phyloP scores from a whole-genome alignment of 495 filamentous ascomycete genomes.

The Neurospora sp. region DNA sequence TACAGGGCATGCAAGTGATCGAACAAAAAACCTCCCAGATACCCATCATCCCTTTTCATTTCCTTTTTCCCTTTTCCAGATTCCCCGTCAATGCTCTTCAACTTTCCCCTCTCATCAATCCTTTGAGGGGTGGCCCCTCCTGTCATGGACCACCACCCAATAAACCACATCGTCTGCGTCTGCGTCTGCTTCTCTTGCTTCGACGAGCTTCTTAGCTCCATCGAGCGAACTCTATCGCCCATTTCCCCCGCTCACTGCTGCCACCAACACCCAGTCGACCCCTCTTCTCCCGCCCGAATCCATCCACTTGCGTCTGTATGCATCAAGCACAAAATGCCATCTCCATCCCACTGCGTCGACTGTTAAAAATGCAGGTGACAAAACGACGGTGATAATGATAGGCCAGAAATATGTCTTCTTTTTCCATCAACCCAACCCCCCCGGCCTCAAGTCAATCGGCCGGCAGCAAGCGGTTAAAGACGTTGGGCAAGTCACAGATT shows the following conservation, averaged over 20 bases:
- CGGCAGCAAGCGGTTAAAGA: neutral
- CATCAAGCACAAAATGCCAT: neutral
- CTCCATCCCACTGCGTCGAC: neutral
- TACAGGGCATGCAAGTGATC: neutral
- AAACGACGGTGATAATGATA: neutral
- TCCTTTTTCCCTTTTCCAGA: neutral
- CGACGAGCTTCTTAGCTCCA: neutral
- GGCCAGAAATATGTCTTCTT: neutral
- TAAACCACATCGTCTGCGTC: neutral
- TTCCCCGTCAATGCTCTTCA: neutral
- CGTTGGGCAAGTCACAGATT: neutral
- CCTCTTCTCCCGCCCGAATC: neutral
- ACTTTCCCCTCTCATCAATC: neutral
- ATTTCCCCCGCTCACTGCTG: neutral
- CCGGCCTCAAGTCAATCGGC: neutral
- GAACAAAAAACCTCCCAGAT: neutral
- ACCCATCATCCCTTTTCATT: neutral
- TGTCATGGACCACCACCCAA: neutral
- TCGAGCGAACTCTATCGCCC: neutral
- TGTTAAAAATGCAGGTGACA: neutral
- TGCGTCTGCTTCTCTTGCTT: neutral
- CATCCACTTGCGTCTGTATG: neutral
- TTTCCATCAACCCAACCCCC: neutral
- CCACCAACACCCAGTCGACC: rapidly evolving
- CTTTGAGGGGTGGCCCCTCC: neutral